Percentiles rank a stretch among this genome's conserved stretches.
These are phyloP conservation scores for Fusarium sp. DNA, from an alignment of 2,329 filamentous ascomycete genomes.

Conservation along the genomic window DNA sequence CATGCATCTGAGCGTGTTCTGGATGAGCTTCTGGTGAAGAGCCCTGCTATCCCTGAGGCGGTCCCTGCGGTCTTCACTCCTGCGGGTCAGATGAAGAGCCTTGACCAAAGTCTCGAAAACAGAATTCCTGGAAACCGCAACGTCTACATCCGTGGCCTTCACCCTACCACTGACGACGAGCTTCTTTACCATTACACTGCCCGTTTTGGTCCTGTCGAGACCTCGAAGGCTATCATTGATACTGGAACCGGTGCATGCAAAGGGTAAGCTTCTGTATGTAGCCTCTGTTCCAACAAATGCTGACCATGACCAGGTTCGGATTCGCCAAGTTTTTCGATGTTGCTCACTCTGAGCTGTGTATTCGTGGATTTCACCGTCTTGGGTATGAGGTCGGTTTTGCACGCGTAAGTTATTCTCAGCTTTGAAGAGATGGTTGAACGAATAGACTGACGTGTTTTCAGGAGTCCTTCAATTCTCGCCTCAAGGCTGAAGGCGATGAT, in stretches of 20 bases:
- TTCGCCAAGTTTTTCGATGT: constrained; percentile 96
- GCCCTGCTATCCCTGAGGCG: constrained; percentile 87
- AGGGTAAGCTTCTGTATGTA: constrained; percentile 73
- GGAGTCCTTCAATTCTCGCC: constrained; percentile 98
- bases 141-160: constrained; percentile 96
- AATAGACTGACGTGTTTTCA: constrained; percentile 53
- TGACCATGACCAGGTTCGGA: constrained; percentile 76
- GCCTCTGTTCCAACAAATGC: not conserved
- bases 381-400: constrained; percentile 99
- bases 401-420: constrained; percentile 68
- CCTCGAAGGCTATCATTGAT: constrained; percentile 98
- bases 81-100: constrained; percentile 85
- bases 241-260: constrained; percentile 94
- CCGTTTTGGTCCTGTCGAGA: constrained; percentile 93
- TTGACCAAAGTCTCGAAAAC: constrained; percentile 95
- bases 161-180: constrained; percentile 94
- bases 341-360: constrained; percentile 92
- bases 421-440: not conserved
- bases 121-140: constrained; percentile 93
- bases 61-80: constrained; percentile 92
- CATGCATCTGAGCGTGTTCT: constrained; percentile 64
- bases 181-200: constrained; percentile 84
- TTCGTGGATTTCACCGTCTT: constrained; percentile 92
- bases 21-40: constrained; percentile 76
- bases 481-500: constrained; percentile 95